Evolutionary conservation across 371 early-diverging fungal species (phyloP).

Genomic region (Cokeromyces recurvatus): DNA sequence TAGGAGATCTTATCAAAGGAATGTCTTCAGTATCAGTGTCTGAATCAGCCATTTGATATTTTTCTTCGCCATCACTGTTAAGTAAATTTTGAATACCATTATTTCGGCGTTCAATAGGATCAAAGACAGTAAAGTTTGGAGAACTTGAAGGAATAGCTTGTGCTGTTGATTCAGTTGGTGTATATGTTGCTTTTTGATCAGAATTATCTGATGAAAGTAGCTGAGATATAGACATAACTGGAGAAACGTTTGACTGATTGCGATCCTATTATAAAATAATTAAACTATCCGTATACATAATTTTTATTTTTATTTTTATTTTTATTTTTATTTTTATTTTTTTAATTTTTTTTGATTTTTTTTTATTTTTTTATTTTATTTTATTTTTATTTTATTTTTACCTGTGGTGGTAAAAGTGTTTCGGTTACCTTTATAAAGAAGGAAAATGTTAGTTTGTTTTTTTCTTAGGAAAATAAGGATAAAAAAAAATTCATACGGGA

Average conservation of each 20-base stretch:
- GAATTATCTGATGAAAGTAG: conserved; percentile 31
- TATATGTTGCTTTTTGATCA: conserved; percentile 4
- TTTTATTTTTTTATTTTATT: not conserved
- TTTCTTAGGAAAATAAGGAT: too few relatives aligned
- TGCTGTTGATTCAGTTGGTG: conserved; percentile 1
- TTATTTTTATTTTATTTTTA: not conserved
- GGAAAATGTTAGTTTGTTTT: too few relatives aligned
- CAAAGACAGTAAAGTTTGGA: not conserved
- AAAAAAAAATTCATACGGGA: conserved; percentile 1
- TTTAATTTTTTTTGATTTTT: conserved; percentile 1
- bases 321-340: not conserved
- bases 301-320: not conserved
- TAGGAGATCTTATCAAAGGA: conserved; percentile 13
- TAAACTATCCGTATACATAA: not conserved
- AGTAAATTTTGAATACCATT: conserved; percentile 32
- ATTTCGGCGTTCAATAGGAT: conserved; percentile 8
- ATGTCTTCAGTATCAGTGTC: conserved; percentile 39
- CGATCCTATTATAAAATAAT: conserved; percentile 1
- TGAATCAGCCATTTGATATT: conserved; percentile 32
- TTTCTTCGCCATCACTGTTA: conserved; percentile 26
- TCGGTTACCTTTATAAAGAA: conserved; percentile 2
- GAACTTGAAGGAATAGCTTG: not conserved
- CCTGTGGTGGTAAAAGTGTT: conserved; percentile 10
- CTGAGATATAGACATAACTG: conserved; percentile 47
- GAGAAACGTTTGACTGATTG: conserved; percentile 17